These are phyloP conservation scores for Cucumis hystrix DNA, from an alignment of 306 rosid species.

Conservation along the genomic window DNA sequence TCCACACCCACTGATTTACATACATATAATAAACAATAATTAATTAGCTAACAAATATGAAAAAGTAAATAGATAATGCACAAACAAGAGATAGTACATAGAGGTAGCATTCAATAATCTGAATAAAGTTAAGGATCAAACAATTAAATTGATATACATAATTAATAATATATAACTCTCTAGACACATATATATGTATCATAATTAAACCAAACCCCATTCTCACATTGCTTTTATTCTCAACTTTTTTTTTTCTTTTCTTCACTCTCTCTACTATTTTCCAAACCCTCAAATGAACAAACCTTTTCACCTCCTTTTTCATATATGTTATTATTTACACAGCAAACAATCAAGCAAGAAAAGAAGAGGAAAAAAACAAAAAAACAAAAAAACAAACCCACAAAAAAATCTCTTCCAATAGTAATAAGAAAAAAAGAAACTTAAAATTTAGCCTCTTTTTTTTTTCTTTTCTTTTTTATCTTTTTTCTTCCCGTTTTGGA, in stretches of 20 bases:
- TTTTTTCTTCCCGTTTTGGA: not conserved
- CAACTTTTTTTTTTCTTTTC: not conserved
- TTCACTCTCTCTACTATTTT: not conserved
- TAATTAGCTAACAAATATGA: not conserved
- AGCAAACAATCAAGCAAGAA: not conserved
- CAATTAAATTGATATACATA: not conserved
- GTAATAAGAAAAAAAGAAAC: not conserved
- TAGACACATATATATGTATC: not conserved
- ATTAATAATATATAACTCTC: not conserved
- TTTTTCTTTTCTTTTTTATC: not conserved
- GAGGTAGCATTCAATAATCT: not conserved
- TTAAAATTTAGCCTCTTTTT: not conserved
- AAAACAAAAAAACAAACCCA: not conserved
- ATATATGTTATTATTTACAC: conserved; percentile 4
- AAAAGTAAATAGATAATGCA: not conserved
- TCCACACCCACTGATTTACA: too few species aligned
- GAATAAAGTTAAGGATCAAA: not conserved
- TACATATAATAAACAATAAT: not conserved
- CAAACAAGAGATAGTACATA: not conserved
- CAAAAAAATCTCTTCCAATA: not conserved
- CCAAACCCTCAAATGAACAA: conserved; percentile 4
- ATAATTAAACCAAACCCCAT: conserved; percentile 6
- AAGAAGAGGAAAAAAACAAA: not conserved
- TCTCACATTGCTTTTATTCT: conserved; percentile 1
- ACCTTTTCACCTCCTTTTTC: not conserved